Percentiles rank a stretch among this genome's conserved stretches.
phyloP scores from a whole-genome alignment of 495 filamentous ascomycete species.

The Podospora pseudocomata region DNA sequence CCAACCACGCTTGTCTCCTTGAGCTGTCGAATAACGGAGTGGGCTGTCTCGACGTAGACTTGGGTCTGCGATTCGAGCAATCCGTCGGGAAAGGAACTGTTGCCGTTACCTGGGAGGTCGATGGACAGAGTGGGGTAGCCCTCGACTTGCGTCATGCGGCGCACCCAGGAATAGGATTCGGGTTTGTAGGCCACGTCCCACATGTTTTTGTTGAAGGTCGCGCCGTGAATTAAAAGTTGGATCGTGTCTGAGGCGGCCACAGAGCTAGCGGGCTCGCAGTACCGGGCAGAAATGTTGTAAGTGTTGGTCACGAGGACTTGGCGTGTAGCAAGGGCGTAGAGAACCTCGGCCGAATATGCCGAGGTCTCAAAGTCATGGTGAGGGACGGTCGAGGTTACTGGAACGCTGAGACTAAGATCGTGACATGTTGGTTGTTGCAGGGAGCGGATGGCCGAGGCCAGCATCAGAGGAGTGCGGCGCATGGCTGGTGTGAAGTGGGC shows the following conservation, averaged over 20 bases:
- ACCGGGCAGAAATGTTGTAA: background rate
- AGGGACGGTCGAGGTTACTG: background rate
- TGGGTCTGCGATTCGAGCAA: background rate
- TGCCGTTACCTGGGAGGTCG: background rate
- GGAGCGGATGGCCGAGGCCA: background rate
- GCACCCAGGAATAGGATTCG: background rate
- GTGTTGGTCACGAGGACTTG: background rate
- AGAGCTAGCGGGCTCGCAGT: background rate
- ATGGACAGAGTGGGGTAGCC: background rate
- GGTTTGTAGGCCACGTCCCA: background rate
- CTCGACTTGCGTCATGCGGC: background rate
- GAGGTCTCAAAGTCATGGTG: background rate
- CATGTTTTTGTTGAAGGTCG: background rate
- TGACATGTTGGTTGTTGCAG: background rate
- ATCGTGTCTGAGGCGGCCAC: background rate
- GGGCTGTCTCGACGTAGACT: background rate
- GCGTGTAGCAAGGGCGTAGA: background rate
- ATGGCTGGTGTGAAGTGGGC: background rate
- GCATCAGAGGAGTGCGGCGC: background rate
- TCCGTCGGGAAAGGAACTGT: background rate
- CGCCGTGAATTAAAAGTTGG: background rate
- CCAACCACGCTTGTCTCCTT: background rate
- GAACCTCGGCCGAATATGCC: background rate
- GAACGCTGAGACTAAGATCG: background rate
- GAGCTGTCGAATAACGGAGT: background rate